phyloP scores from a whole-genome alignment of 352 stramenopile genomes.

The Aphanomyces astaci region DNA sequence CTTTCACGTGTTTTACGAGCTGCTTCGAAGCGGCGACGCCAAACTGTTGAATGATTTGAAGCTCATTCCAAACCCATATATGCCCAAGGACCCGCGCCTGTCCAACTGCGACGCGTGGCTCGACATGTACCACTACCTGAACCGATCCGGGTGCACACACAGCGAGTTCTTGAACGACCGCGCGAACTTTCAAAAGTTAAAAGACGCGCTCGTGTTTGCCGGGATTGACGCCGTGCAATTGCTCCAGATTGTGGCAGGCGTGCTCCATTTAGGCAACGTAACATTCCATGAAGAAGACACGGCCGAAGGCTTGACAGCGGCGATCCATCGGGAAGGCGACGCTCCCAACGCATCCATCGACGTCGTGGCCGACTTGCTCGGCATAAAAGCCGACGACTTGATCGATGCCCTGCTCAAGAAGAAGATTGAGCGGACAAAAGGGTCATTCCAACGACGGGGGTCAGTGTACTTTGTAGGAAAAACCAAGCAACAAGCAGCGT shows the following conservation, averaged over 20 bases:
- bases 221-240: constrained; percentile 31
- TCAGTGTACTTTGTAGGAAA: constrained; percentile 37
- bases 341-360: constrained; percentile 25
- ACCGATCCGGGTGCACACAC: constrained; percentile 9
- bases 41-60: constrained; percentile 25
- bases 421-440: constrained; percentile 30
- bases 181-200: constrained; percentile 32
- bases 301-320: neutral
- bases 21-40: constrained; percentile 18
- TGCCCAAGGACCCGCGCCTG: neutral
- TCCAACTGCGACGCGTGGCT: constrained; percentile 2
- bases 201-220: constrained; percentile 29
- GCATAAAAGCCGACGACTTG: constrained; percentile 45
- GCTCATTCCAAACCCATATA: constrained; percentile 31
- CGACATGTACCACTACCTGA: constrained; percentile 18
- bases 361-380: constrained; percentile 47
- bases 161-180: constrained; percentile 31
- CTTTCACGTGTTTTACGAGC: constrained; percentile 26
- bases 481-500: constrained; percentile 39
- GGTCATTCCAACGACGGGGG: constrained; percentile 58
- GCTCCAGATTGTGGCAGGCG: constrained; percentile 32
- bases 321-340: neutral
- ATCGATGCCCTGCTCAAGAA: constrained; percentile 55
- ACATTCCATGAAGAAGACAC: constrained; percentile 34
- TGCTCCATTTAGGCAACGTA: constrained; percentile 43